Conservation (phyloP, 257 asterid species). For the Jacaranda mimosifolia region DNA sequence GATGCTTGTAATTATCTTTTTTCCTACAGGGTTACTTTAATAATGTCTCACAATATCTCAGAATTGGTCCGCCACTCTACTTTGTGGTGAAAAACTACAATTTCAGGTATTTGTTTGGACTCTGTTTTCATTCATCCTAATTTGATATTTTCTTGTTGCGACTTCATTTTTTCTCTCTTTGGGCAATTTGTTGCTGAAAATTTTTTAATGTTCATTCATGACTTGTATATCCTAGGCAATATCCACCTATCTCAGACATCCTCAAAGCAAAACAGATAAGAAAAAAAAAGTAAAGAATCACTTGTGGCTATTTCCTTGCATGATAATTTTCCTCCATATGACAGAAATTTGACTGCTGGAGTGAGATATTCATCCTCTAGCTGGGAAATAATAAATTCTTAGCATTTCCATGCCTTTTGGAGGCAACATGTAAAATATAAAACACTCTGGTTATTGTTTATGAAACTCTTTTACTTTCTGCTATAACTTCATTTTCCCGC, state of each 20-base stretch:
- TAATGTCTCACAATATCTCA: slow-evolving; percentile 80
- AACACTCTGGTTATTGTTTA: not conserved
- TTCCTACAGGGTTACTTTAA: slow-evolving; percentile 83
- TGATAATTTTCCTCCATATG: not conserved
- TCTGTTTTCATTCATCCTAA: not conserved
- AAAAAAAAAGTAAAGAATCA: too few species aligned
- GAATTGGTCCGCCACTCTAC: slow-evolving; percentile 96
- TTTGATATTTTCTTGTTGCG: not conserved
- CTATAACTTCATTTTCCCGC: not conserved
- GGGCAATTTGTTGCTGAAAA: too few species aligned
- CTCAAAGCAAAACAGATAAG: too few species aligned
- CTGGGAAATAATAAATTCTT: too few species aligned
- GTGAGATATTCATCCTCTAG: too few species aligned
- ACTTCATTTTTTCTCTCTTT: not conserved
- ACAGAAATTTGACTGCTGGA: too few species aligned
- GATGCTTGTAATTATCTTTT: slow-evolving; percentile 33
- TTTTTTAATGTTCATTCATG: not conserved
- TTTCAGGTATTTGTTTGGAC: slow-evolving; percentile 61
- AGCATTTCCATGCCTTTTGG: too few species aligned
- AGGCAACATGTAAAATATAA: too few species aligned
- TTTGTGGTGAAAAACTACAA: slow-evolving; percentile 92
- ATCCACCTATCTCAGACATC: not conserved
- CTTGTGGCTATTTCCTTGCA: slow-evolving; percentile 21
- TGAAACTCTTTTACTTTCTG: not conserved
- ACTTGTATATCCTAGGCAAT: not conserved